These are phyloP conservation scores for Salvia sclarea DNA, from an alignment of 305 asterid genomes.

Conservation along the genomic window DNA sequence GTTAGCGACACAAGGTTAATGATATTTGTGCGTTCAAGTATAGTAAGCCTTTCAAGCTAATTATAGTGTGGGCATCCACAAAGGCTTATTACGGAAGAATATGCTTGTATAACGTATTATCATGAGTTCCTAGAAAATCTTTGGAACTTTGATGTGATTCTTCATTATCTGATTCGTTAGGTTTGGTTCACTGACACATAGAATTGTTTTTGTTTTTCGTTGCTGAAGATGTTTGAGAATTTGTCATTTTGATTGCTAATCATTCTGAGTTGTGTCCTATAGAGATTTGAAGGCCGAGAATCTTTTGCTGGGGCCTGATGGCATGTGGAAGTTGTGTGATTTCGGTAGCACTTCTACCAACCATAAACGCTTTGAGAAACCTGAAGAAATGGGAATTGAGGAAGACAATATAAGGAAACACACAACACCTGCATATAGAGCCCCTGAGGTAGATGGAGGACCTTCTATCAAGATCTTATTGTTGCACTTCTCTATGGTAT, in stretches of 20 bases:
- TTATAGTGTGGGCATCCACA: conserved; percentile 13
- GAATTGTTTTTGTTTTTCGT: conserved; percentile 3
- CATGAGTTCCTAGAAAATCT: conserved; percentile 3
- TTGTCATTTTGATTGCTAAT: conserved; percentile 16
- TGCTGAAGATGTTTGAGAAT: conserved; percentile 12
- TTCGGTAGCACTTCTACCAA: conserved; percentile 95
- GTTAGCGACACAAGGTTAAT: not conserved
- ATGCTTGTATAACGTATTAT: conserved; percentile 4
- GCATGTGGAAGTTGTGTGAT: conserved; percentile 93
- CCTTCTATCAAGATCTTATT: conserved; percentile 39
- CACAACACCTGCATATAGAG: conserved; percentile 97
- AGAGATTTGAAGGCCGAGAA: conserved; percentile 98
- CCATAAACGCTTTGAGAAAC: conserved; percentile 94
- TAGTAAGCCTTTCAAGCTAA: conserved; percentile 16
- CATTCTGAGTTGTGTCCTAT: conserved; percentile 38
- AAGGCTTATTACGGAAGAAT: conserved; percentile 5
- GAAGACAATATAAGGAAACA: conserved; percentile 93
- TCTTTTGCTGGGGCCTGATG: conserved; percentile 90
- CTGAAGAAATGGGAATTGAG: conserved; percentile 98
- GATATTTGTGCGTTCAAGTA: not conserved
- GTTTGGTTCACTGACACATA: conserved; percentile 7
- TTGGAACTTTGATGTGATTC: not conserved
- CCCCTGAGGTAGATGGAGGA: conserved; percentile 86
- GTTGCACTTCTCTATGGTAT: conserved; percentile 34
- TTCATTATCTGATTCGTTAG: not conserved